Evolutionary conservation across 169 alveolate species (phyloP), one percentile per base, ranked within the genome.

Genomic region (Cryptosporidium parvum): DNA sequence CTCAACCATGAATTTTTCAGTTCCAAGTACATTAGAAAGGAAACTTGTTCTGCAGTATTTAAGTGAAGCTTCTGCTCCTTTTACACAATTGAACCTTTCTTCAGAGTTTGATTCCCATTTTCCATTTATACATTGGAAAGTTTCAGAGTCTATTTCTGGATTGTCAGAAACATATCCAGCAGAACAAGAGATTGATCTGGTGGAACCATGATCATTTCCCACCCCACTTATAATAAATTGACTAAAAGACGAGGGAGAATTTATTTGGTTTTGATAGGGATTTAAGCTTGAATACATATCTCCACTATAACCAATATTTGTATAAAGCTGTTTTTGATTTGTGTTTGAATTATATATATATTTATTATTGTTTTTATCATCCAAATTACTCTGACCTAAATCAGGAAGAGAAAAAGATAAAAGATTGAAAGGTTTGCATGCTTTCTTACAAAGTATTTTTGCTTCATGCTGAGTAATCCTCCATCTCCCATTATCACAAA

Each of bases 401-500:
- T 69, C 84, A 16, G 84, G 84, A 10, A 69, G 39, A 69, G 58
- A 44, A 42, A 26, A 14, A 26, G 69, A 35, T 29, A 51, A 3
- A 7, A 8, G 44, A 16, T 6, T 69, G 56, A 73, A 73, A 37
- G 86, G 71, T 12, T 35, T 59, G 31, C 89, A 80, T 18, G 80
- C 53, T 29, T 80, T 80, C 53, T 59, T 80, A 29, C 89, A 80
- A 9, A 61, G 48, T 9, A 80, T 80, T 39, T 80, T 80, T 12
- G 59, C 45, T 29, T 80, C 89, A 48, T 80, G 56, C 14, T 80
- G 89, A 0, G 75, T 80, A 42, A 29, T 80, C 29, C 89, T 80
- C 89, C 89, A 80, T 26, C 75, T 80, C 21, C 89, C 89, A 80
- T 80, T 80, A 31, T 80, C 89, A 62, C 89, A 80, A 37, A 80